Conservation (phyloP, 352 stramenopile genomes). For the Pythium aquatile region DNA sequence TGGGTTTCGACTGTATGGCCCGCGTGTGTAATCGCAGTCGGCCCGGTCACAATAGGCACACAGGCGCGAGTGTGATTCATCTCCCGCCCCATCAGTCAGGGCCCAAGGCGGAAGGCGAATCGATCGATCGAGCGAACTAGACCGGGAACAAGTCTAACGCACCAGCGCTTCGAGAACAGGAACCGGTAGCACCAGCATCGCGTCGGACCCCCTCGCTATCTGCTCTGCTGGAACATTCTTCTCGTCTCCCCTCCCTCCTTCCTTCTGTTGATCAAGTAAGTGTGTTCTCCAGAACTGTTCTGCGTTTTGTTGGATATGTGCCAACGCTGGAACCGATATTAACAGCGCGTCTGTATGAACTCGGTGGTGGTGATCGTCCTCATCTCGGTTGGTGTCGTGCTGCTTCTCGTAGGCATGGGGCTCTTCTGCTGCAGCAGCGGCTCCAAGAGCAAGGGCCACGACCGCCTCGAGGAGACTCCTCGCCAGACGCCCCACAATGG, state of each 20-base stretch:
- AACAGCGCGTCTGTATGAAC: conserved; percentile 1
- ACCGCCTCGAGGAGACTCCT: conserved; percentile 6
- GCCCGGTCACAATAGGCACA: neutral
- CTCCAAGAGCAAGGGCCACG: conserved; percentile 14
- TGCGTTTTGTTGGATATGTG: neutral
- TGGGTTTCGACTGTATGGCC: neutral
- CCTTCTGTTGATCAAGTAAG: neutral
- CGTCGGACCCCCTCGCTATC: too few species aligned
- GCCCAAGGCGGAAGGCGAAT: neutral
- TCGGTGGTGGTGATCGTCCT: conserved; percentile 1
- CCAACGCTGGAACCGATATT: neutral
- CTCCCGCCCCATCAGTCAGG: neutral
- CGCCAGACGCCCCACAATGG: conserved; percentile 15
- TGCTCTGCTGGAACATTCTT: neutral
- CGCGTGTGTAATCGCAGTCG: neutral
- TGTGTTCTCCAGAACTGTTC: neutral
- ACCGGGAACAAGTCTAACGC: neutral
- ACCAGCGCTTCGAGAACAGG: neutral
- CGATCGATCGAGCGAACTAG: neutral
- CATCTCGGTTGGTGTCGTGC: neutral
- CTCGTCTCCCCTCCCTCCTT: neutral
- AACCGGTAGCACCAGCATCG: neutral
- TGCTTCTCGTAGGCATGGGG: conserved; percentile 15
- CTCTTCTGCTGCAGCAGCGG: conserved; percentile 20
- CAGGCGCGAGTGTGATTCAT: neutral